Conservation (phyloP, 1,284 basidiomycete species). For the Cryptococcus maquisensis region DNA sequence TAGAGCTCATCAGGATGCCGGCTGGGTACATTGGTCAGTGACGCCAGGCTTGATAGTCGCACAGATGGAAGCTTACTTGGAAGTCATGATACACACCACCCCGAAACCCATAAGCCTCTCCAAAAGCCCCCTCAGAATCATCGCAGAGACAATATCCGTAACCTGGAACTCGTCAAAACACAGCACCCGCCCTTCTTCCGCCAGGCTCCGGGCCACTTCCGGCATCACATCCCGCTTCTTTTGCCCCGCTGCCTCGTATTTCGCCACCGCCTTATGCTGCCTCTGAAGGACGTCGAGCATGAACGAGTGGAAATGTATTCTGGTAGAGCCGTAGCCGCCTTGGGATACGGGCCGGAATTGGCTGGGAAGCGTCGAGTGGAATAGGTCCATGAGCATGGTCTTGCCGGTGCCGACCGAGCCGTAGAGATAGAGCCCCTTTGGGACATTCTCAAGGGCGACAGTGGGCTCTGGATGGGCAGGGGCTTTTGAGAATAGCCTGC, state of each 20-base stretch:
- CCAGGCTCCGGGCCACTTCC: conserved; percentile 84
- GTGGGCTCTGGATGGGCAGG: conserved; percentile 44
- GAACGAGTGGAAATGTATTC: conserved; percentile 96
- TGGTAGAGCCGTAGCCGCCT: conserved; percentile 57
- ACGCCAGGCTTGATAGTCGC: neutral
- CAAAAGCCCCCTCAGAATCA: conserved; percentile 88
- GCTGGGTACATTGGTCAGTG: conserved; percentile 52
- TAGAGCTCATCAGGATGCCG: conserved; percentile 96
- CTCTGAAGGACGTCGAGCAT: conserved; percentile 99
- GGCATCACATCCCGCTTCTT: conserved; percentile 67
- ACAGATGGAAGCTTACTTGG: conserved; percentile 65
- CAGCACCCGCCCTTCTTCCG: conserved; percentile 75
- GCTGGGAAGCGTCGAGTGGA: conserved; percentile 81
- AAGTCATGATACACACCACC: conserved; percentile 92
- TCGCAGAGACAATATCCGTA: conserved; percentile 97
- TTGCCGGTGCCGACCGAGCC: conserved; percentile 93
- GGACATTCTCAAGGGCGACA: conserved; percentile 53
- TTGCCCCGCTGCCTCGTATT: conserved; percentile 53
- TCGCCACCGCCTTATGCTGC: conserved; percentile 60
- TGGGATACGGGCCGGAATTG: conserved; percentile 55
- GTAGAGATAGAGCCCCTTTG: conserved; percentile 91
- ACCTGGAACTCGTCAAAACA: conserved; percentile 99
- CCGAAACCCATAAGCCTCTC: conserved; percentile 82
- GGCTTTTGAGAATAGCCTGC: conserved; percentile 59
- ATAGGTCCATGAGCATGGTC: conserved; percentile 99